Base-by-base conservation (phyloP, 345 rosid genomes). In the Murraya paniculata region DNA sequence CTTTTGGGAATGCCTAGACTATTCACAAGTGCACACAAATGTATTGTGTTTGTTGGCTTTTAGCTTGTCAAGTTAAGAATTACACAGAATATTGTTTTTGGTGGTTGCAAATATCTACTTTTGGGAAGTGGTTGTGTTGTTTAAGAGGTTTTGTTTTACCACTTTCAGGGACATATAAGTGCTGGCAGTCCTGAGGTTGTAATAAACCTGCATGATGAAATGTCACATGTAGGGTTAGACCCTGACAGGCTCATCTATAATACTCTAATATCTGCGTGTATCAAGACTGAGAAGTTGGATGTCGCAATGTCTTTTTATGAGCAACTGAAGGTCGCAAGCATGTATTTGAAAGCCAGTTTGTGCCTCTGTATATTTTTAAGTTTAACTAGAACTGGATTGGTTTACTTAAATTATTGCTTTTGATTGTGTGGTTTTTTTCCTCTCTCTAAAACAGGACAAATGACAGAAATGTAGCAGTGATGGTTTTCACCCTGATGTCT, bases 281-380 rank as follows among this genome's bases (percentile, higher is more conserved):
- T 85, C 64, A 89, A 89, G 84, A 39, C 82, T 74, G 81, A 85
- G 39, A 85, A 86, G 48, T 81, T 92, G 85, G 88, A 83, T 81
- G 84, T 78, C 79, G 95, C 97, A 19, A 82, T 88, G 89, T 83
- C 45, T n/a, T 88, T 91, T 78, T 75, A 88, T n/a, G 77, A 84
- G 84, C 89, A 89, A 87, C 89, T 91, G 97, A 91, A 93, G 95
- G 97, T 93, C 84, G 53, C 89, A 78, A 68, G 84, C 84, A 78
- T 82, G 81, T 80, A 79, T 83, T 86, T 86, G 74, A 79, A 89
- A 85, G 87, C 88, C 78, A 86, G 85, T 87, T 84, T 77, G 84
- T 78, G 86, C 85, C 89, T 83, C 79, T 81, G n/a, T 75, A 78
- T 86, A 78, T 78, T 82, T 66, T 80, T 79, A 56, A 79, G 68